A percentile compares a stretch with the other conserved stretches of the same genome.
These are phyloP conservation scores for Phaseolus lunatus DNA, from an alignment of 306 rosid genomes.

Conservation along the genomic window DNA sequence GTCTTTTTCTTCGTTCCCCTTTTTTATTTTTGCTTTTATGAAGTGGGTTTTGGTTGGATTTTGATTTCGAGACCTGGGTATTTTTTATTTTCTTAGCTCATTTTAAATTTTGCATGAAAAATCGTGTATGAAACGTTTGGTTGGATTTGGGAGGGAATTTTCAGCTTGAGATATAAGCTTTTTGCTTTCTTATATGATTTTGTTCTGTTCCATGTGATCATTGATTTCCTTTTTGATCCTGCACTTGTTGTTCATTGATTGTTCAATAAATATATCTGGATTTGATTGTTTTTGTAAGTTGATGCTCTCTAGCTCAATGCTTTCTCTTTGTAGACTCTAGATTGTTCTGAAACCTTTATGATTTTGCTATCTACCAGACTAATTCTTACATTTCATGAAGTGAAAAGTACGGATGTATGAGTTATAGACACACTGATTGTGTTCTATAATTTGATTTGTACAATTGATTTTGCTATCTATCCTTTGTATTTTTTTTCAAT, in stretches of 20 bases:
- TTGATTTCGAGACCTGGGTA: conserved; percentile 35
- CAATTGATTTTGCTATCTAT: background rate
- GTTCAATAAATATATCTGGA: background rate
- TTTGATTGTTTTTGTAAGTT: background rate
- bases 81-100: background rate
- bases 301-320: conserved; percentile 4
- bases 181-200: background rate
- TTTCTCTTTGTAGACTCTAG: background rate
- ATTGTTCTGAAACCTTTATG: conserved; percentile 11
- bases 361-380: background rate
- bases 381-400: conserved; percentile 4
- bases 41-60: conserved; percentile 21
- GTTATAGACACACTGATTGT: background rate
- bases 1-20: conserved; percentile 24
- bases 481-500: background rate
- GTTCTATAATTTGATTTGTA: conserved; percentile 2
- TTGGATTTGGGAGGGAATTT: conserved; percentile 21
- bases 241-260: conserved; percentile 1
- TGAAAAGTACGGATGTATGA: conserved; percentile 5
- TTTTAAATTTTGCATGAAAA: background rate
- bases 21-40: conserved; percentile 31
- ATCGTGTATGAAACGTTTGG: conserved; percentile 10
- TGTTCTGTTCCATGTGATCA: conserved; percentile 12
- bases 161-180: background rate
- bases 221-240: conserved; percentile 11